Evolutionary conservation across 179 eudicot species (phyloP).

Genomic region (Spergularia azorica): DNA sequence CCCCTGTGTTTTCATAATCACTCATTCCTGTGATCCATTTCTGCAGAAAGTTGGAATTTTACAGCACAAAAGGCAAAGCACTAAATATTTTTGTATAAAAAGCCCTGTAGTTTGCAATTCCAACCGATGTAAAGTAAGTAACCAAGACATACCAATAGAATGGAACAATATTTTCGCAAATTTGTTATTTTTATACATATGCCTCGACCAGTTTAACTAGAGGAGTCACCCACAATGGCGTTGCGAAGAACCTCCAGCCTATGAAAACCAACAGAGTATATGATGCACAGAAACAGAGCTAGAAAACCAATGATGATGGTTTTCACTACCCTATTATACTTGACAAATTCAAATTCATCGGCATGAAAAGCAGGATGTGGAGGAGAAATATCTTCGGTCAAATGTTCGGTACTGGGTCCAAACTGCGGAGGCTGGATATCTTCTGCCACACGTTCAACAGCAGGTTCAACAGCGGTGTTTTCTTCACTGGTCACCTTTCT

Average conservation of each 20-base stretch:
- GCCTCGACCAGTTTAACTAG: not conserved
- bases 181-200: not conserved
- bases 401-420: constrained; percentile 19
- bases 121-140: not conserved
- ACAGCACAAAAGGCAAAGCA: not conserved
- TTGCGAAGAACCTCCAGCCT: constrained; percentile 19
- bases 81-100: not conserved
- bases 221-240: not conserved
- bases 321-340: constrained; percentile 18
- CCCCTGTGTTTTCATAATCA: not conserved
- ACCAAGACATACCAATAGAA: not conserved
- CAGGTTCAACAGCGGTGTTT: constrained; percentile 16
- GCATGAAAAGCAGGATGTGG: constrained; percentile 22
- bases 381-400: constrained; percentile 23
- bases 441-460: constrained; percentile 10
- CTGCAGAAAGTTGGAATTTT: not conserved
- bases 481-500: constrained; percentile 11
- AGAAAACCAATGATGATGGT: constrained; percentile 11
- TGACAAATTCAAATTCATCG: constrained; percentile 15
- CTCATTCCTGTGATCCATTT: too few species aligned
- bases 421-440: constrained; percentile 14
- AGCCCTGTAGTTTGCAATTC: not conserved
- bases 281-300: constrained; percentile 25
- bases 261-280: constrained; percentile 17
- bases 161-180: not conserved